phyloP scores from a whole-genome alignment of 2,329 filamentous ascomycete species.

The Neofusicoccum cordaticola region DNA sequence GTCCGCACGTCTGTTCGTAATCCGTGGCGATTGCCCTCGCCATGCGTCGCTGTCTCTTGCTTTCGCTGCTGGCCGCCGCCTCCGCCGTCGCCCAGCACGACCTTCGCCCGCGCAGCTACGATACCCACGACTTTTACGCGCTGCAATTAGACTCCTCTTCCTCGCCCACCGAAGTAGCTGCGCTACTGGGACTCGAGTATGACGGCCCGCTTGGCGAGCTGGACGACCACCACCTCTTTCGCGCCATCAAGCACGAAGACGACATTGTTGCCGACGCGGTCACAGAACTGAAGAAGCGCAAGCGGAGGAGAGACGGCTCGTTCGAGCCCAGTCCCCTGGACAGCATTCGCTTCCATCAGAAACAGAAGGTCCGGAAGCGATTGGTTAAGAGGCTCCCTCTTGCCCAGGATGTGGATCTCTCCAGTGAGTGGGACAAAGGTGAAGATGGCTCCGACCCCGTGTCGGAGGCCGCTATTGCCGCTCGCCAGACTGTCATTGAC shows the following conservation, averaged over 20 bases:
- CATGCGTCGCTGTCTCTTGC: constrained; percentile 49
- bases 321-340: constrained; percentile 61
- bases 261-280: constrained; percentile 52
- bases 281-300: constrained; percentile 53
- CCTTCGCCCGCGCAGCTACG: constrained; percentile 64
- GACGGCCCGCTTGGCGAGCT: constrained; percentile 80
- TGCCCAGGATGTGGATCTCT: background rate
- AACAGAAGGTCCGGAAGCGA: constrained; percentile 64
- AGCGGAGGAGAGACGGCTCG: constrained; percentile 58
- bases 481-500: constrained; percentile 58
- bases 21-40: constrained; percentile 7
- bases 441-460: background rate
- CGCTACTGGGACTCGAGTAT: constrained; percentile 70
- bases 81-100: constrained; percentile 32
- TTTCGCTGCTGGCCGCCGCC: constrained; percentile 35
- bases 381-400: constrained; percentile 55
- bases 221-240: constrained; percentile 80
- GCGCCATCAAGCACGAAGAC: constrained; percentile 59
- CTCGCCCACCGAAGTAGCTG: constrained; percentile 67
- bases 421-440: no score
- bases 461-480: background rate
- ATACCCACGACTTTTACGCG: constrained; percentile 87
- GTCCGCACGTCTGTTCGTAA: background rate
- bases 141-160: constrained; percentile 70
- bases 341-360: constrained; percentile 73